Percentiles rank a stretch among this genome's conserved stretches.
These are phyloP conservation scores for Pachyrhizus erosus DNA, from an alignment of 306 rosid species.

Conservation along the genomic window DNA sequence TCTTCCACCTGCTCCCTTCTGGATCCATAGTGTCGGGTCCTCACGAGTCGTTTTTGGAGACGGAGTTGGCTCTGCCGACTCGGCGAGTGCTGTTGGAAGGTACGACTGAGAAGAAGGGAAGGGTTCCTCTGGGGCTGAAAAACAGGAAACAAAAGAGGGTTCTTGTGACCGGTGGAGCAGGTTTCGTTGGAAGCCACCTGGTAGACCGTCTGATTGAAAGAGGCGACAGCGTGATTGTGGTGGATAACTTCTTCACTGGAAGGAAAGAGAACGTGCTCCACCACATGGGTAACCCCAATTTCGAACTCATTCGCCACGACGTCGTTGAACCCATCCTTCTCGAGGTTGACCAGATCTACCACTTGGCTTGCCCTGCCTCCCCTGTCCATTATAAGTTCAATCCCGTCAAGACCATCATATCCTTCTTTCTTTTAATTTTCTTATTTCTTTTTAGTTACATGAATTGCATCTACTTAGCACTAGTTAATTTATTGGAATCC, in stretches of 20 bases:
- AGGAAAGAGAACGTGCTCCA: slow-evolving; percentile 77
- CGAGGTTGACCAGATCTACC: slow-evolving; percentile 97
- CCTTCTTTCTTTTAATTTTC: slow-evolving; percentile 35
- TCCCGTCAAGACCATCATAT: slow-evolving; percentile 96
- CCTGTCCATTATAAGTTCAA: slow-evolving; percentile 97
- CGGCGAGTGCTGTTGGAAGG: slow-evolving; percentile 54
- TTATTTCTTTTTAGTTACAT: too few relatives aligned
- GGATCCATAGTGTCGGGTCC: neutral
- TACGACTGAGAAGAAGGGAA: slow-evolving; percentile 24
- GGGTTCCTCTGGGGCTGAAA: slow-evolving; percentile 50
- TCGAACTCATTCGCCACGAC: slow-evolving; percentile 92
- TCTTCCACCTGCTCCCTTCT: slow-evolving; percentile 50
- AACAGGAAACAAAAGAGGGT: slow-evolving; percentile 57
- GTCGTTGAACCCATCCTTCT: slow-evolving; percentile 85
- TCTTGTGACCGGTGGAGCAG: slow-evolving; percentile 93
- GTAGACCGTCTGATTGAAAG: slow-evolving; percentile 87
- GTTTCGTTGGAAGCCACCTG: slow-evolving; percentile 94
- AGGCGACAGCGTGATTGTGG: slow-evolving; percentile 84
- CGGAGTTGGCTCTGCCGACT: slow-evolving; percentile 43
- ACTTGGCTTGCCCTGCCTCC: slow-evolving; percentile 94
- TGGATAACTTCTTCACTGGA: slow-evolving; percentile 89
- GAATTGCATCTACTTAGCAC: too few relatives aligned
- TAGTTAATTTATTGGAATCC: slow-evolving; percentile 31
- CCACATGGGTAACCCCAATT: slow-evolving; percentile 78
- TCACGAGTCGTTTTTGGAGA: neutral